Evolutionary conservation across 192 early-diverging fungal genomes (phyloP).

Genomic region (Jimgerdemannia lactiflua): DNA sequence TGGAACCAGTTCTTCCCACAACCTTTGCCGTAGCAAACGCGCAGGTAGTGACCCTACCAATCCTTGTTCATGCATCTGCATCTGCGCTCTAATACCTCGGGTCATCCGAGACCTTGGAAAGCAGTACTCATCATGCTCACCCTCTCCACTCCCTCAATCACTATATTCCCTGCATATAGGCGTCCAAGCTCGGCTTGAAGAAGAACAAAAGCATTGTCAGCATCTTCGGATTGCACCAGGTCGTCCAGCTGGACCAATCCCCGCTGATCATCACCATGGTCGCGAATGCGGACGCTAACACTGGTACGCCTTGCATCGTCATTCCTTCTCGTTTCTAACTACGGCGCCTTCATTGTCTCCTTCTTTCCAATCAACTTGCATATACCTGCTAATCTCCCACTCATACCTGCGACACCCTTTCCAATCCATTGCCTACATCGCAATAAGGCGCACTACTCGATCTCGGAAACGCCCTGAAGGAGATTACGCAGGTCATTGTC

Average conservation of each 20-base stretch:
- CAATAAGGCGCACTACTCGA: constrained; percentile 41
- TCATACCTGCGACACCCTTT: not conserved
- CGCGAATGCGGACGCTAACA: constrained; percentile 49
- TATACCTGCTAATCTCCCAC: not conserved
- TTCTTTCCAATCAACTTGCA: not conserved
- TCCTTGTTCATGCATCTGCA: not conserved
- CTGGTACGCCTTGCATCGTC: constrained; percentile 30
- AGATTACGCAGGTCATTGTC: constrained; percentile 43
- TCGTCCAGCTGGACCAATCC: constrained; percentile 59
- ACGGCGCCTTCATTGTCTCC: not conserved
- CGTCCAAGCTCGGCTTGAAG: constrained; percentile 60
- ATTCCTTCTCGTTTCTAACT: too few relatives aligned
- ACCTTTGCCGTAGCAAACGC: not conserved
- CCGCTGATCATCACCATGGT: constrained; percentile 61
- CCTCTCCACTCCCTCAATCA: too few relatives aligned
- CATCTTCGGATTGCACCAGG: constrained; percentile 51
- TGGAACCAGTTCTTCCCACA: not conserved
- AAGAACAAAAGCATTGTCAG: constrained; percentile 58
- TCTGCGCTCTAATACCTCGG: too few relatives aligned
- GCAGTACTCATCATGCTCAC: too few relatives aligned
- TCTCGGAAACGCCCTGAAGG: constrained; percentile 42
- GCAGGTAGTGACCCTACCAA: not conserved
- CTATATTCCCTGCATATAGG: constrained; percentile 21
- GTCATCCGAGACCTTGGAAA: too few relatives aligned
- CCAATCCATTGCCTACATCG: not conserved